Evolutionary conservation across 495 filamentous ascomycete species (phyloP).

Genomic region (Xylaria telfairii): DNA sequence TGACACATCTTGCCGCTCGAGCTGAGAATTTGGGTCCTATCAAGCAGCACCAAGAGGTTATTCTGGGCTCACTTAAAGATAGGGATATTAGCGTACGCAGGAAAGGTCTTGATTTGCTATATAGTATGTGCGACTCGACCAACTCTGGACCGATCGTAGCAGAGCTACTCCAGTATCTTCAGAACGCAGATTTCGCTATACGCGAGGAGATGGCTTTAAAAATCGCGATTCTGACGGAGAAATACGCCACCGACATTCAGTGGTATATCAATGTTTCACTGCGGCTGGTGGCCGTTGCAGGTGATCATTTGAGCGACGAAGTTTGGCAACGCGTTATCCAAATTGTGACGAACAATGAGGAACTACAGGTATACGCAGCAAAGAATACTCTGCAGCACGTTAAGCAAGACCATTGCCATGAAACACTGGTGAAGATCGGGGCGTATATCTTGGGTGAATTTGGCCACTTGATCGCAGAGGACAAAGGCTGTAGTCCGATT

Average conservation of each 20-base stretch:
- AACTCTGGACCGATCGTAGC: conserved; percentile 93
- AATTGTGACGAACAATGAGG: conserved; percentile 99
- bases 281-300: conserved; percentile 92
- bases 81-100: conserved; percentile 96
- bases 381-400: conserved; percentile 88
- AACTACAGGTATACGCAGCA: conserved; percentile 94
- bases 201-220: conserved; percentile 99
- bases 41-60: conserved; percentile 96
- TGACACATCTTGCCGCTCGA: conserved; percentile 96
- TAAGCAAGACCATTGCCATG: conserved; percentile 91
- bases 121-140: conserved; percentile 98
- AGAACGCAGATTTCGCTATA: conserved; percentile 96
- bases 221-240: conserved; percentile 97
- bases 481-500: conserved; percentile 89
- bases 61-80: conserved; percentile 91
- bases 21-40: conserved; percentile 96
- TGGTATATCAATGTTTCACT: conserved; percentile 99
- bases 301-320: conserved; percentile 98
- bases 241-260: conserved; percentile 96
- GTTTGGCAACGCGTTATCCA: conserved; percentile 99
- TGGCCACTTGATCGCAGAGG: conserved; percentile 97
- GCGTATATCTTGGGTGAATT: conserved; percentile 96
- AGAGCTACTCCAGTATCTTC: conserved; percentile 92
- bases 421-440: conserved; percentile 96
- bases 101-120: conserved; percentile 93